Evolutionary conservation across 768 basidiomycete genomes (phyloP).

Genomic region (Boletus coccyginus): DNA sequence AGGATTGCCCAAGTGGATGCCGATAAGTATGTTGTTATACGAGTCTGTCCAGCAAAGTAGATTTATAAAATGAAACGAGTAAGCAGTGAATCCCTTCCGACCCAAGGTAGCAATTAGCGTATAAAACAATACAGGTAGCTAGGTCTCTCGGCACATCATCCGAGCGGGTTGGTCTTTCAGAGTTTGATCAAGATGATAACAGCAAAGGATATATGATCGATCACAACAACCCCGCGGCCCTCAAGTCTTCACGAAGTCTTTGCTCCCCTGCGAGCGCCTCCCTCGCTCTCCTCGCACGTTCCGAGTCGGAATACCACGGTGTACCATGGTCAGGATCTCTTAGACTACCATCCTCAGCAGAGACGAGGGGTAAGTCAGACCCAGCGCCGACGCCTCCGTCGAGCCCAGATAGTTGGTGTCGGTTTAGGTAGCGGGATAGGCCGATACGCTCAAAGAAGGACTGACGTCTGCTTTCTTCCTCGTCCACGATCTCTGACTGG

Average conservation of each 20-base stretch:
- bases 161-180: neutral
- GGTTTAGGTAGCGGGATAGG: slow-evolving; percentile 13
- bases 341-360: slow-evolving; percentile 21
- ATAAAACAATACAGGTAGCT: slow-evolving; percentile 16
- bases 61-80: slow-evolving; percentile 10
- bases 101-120: slow-evolving; percentile 19
- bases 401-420: slow-evolving; percentile 11
- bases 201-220: slow-evolving; percentile 1
- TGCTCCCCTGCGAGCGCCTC: slow-evolving; percentile 53
- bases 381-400: slow-evolving; percentile 3
- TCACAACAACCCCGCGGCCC: slow-evolving; percentile 63
- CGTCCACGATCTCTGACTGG: slow-evolving; percentile 27
- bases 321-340: slow-evolving; percentile 28
- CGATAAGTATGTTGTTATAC: neutral
- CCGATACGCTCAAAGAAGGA: slow-evolving; percentile 32
- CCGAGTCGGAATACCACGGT: slow-evolving; percentile 39
- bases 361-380: slow-evolving; percentile 9
- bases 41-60: neutral
- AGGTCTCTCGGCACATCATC: neutral
- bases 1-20: neutral
- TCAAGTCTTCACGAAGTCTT: slow-evolving; percentile 55
- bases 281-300: slow-evolving; percentile 41
- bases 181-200: slow-evolving; percentile 2
- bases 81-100: slow-evolving; percentile 5
- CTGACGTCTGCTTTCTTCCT: slow-evolving; percentile 24